Conservation (phyloP, 2,329 filamentous ascomycete species). For the Xylariaceae sp. region DNA sequence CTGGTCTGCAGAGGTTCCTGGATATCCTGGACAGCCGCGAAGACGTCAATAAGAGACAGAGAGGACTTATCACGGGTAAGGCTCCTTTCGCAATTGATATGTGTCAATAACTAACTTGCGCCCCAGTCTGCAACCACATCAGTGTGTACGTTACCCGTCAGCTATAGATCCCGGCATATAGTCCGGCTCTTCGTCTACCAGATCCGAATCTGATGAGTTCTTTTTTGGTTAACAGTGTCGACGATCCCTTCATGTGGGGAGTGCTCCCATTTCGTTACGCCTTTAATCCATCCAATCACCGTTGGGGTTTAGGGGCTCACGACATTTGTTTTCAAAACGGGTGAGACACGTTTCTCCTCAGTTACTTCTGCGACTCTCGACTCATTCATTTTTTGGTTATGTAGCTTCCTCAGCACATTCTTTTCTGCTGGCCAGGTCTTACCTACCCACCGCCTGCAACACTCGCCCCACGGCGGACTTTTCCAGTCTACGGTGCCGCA, state of each 20-base stretch:
- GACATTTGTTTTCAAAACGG: slow-evolving; percentile 91
- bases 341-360: slow-evolving; percentile 41
- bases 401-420: slow-evolving; percentile 65
- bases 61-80: slow-evolving; percentile 77
- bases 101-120: neutral
- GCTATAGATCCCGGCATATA: slow-evolving; percentile 9
- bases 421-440: slow-evolving; percentile 87
- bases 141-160: slow-evolving; percentile 63
- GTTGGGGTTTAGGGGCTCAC: slow-evolving; percentile 88
- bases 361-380: neutral
- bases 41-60: slow-evolving; percentile 59
- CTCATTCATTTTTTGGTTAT: slow-evolving; percentile 6
- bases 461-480: slow-evolving; percentile 76
- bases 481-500: slow-evolving; percentile 87
- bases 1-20: slow-evolving; percentile 71
- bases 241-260: slow-evolving; percentile 94
- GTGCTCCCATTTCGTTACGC: slow-evolving; percentile 70
- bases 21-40: slow-evolving; percentile 67
- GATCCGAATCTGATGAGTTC: slow-evolving; percentile 22
- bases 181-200: slow-evolving; percentile 17
- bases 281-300: slow-evolving; percentile 66
- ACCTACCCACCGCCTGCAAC: slow-evolving; percentile 74
- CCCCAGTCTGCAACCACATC: slow-evolving; percentile 74
- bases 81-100: neutral
- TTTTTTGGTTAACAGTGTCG: slow-evolving; percentile 56